Conservation (phyloP, 2,329 filamentous ascomycete species). For the Mariannaea elegans region DNA sequence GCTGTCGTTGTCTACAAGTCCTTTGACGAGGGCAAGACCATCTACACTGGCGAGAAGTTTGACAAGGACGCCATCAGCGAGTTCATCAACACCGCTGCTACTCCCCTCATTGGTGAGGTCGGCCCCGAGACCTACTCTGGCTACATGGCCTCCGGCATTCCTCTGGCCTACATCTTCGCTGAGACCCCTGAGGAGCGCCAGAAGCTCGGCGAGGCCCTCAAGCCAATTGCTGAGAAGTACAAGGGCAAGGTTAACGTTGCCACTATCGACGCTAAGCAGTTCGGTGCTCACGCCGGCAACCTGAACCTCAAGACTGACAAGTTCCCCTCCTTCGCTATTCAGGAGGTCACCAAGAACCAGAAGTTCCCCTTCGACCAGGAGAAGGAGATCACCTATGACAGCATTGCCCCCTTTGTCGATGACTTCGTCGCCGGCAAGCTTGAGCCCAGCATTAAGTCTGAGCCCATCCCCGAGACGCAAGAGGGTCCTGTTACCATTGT, state of each 20-base stretch:
- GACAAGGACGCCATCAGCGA: conserved; percentile 80
- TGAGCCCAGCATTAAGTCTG: conserved; percentile 97
- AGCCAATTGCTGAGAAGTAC: conserved; percentile 88
- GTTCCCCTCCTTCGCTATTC: conserved; percentile 98
- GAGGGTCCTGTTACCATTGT: conserved; percentile 88
- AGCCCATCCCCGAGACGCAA: conserved; percentile 93
- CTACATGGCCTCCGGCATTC: conserved; percentile 93
- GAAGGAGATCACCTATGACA: conserved; percentile 75
- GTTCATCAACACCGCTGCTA: conserved; percentile 86
- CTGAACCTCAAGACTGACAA: conserved; percentile 95
- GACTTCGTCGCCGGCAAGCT: conserved; percentile 88
- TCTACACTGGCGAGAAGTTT: conserved; percentile 77
- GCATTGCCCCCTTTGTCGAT: conserved; percentile 84
- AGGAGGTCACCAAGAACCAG: conserved; percentile 93
- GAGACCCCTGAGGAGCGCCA: conserved; percentile 91
- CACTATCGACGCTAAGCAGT: conserved; percentile 93
- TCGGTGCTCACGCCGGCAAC: conserved; percentile 94
- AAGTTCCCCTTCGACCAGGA: conserved; percentile 95
- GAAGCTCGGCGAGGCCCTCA: conserved; percentile 78
- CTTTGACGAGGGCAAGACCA: conserved; percentile 95
- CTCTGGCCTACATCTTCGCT: conserved; percentile 97
- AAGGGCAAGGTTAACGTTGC: conserved; percentile 97
- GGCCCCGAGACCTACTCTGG: conserved; percentile 94
- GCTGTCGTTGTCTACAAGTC: conserved; percentile 95
- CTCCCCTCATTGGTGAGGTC: conserved; percentile 92